Evolutionary conservation across 1,284 basidiomycete genomes (phyloP), one percentile per base, ranked within the genome.

Genomic region (Neotropicomus parvogracilis): DNA sequence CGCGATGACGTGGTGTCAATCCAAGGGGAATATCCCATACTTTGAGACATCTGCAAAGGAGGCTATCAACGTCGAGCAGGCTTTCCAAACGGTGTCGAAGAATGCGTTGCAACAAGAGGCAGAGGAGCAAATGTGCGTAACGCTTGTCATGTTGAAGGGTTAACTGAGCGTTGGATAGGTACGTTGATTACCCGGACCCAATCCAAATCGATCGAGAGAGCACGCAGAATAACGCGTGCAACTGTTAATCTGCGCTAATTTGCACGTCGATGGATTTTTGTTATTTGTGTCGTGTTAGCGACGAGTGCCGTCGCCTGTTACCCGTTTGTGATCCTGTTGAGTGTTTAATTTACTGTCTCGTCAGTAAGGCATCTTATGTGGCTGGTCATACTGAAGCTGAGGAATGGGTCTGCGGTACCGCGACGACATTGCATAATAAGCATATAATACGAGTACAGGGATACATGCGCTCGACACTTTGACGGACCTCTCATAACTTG

Each of bases 21-120:
- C 92, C 55, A 99, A 99, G 75, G 97, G 97, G 63, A 98, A 98
- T 72, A 98, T 99, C 59, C 97, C 97, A 13, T 99, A 99, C 73
- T 99, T 99, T 70, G 97, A 99, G 75, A 99, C 97, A 1, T 98
- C 95, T 10, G 97, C 97, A 36, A 99, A 99, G 75, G 97, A 99
- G 70, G 95, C 97, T 16, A 98, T 99, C 79, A 99, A 99, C 62
- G 95, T 99, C 49, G 97, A 99, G 69, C 95, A 98, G 71, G 97
- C 97, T 5, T 99, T 99, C 85, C 95, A 97, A 71, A 97, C 95
- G 3, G 95, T 98, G 54, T 95, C 95, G 14, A 95, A 95, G 85
- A 98, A 97, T 66, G 97, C 97, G 4, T 74, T 99, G 55, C 91
- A 93, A 67, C 95, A 97, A 73, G 97, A 97, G 70, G 87, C 89